These are phyloP conservation scores for Trichodelitschia bisporula DNA, from an alignment of 495 filamentous ascomycete genomes.

Conservation along the genomic window DNA sequence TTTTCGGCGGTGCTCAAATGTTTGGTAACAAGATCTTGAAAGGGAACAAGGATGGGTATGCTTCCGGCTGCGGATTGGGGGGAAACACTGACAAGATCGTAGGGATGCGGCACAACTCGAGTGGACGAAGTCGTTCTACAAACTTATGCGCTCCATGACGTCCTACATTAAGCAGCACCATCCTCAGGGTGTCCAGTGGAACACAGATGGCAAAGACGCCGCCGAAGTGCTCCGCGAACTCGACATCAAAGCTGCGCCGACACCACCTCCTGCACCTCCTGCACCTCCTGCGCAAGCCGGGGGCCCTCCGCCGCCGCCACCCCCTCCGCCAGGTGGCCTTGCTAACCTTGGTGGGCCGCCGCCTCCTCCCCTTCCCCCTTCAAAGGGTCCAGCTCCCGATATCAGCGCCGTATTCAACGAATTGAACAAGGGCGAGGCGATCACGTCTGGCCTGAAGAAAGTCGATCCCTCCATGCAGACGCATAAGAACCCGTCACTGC, in stretches of 20 bases:
- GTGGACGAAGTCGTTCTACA: constrained; percentile 73
- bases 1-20: constrained; percentile 56
- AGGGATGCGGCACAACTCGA: constrained; percentile 59
- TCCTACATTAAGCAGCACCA: constrained; percentile 67
- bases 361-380: constrained; percentile 64
- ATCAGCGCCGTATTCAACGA: constrained; percentile 73
- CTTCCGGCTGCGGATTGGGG: not conserved
- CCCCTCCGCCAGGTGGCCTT: constrained; percentile 31
- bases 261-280: constrained; percentile 8
- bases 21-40: constrained; percentile 80
- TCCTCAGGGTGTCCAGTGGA: constrained; percentile 64
- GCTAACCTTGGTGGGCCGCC: constrained; percentile 29
- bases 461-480: constrained; percentile 91
- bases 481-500: constrained; percentile 89
- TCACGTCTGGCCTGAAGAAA: constrained; percentile 73
- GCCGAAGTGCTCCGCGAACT: constrained; percentile 39
- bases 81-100: too few relatives aligned
- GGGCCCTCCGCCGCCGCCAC: constrained; percentile 26
- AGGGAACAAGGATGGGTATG: constrained; percentile 75
- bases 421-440: constrained; percentile 62
- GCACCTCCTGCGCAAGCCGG: constrained; percentile 12
- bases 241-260: constrained; percentile 23
- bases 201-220: constrained; percentile 50
- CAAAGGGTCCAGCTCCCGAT: constrained; percentile 20
- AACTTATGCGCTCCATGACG: constrained; percentile 54